Percentiles rank a stretch among this genome's conserved stretches.
Evolutionary conservation across 345 rosid species (phyloP).

Genomic region (Durio zibethinus): DNA sequence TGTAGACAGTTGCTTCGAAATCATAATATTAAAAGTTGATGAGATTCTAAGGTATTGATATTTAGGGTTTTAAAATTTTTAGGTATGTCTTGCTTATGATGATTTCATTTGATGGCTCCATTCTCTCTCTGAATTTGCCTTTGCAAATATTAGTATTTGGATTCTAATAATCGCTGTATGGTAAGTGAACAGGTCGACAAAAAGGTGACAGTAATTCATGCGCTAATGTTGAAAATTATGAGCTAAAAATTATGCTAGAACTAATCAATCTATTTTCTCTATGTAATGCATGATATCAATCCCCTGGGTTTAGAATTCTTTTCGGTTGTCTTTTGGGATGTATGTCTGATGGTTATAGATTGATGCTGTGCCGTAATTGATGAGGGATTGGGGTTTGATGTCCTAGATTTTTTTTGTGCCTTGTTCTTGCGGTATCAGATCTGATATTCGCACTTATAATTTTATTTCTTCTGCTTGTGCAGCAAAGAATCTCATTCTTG

Average conservation of each 20-base stretch:
- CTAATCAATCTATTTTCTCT: background rate
- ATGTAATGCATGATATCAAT: background rate
- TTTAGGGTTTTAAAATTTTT: background rate
- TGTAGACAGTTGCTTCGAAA: background rate
- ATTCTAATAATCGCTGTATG: background rate
- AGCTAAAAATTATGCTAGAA: background rate
- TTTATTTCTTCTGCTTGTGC: conserved; percentile 19
- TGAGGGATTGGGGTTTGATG: background rate
- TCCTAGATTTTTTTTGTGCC: background rate
- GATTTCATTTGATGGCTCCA: background rate
- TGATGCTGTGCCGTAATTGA: background rate
- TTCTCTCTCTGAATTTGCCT: background rate
- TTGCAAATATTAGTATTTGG: background rate
- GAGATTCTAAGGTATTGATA: background rate
- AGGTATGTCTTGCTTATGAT: background rate
- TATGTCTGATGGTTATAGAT: background rate
- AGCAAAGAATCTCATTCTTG: conserved; percentile 97
- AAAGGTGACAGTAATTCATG: background rate
- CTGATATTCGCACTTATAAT: background rate
- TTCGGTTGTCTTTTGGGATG: background rate
- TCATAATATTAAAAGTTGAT: background rate
- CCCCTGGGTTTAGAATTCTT: background rate
- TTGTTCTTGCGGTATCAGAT: background rate
- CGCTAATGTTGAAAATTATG: background rate
- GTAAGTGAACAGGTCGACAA: background rate